Evolutionary conservation across 345 rosid genomes (phyloP), one percentile per base, ranked within the genome.

Genomic region (Eucalyptus tenuipes): DNA sequence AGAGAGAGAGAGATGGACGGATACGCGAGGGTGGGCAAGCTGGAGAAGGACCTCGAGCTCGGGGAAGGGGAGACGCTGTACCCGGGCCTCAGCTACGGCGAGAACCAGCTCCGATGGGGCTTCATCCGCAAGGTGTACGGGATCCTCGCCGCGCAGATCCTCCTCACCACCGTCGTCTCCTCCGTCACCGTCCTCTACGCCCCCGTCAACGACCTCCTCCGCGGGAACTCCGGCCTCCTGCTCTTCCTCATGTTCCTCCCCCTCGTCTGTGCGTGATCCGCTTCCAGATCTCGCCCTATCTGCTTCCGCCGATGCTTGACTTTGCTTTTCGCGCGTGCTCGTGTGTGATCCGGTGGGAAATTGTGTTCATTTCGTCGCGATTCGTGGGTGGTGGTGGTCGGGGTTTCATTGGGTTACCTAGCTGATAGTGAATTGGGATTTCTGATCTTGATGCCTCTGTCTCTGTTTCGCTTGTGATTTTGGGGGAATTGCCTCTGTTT

Each of bases 21-120:
- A 44, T 96, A 92, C 94, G 87, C 95, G 91, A 89, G 94, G 88
- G 91, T 95, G 88, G 91, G 91, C 88, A 88, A 59, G 86, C 88
- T 86, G 42, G 89, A 86, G 85, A 88, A 91, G 18, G 98, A 94
- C 89, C 91, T 92, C 68, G 96, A 98, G 82, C 86, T 93, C 71
- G 94, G 92, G 91, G 92, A 89, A 71, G 95, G 99, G 53, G 96
- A 93, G 91, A 91, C 94, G 87, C 93, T 96, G 87, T 97, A 95
- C 88, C 98, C 99, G 4, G 99, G 97, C 82, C 92, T 97, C 59
- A 91, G 98, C 91, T 89, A 88, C 85, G 98, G 98, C 42, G 99
- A 97, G 93, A 95, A 95, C 92, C 95, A 95, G 89, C 97, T 96
- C 87, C 97, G 99, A 17, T 97, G 99, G 99, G 98, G 97, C 22